Evolutionary conservation across 148 eudicot genomes (phyloP), one percentile per base, ranked within the genome.

Genomic region (Arbutus unedo): DNA sequence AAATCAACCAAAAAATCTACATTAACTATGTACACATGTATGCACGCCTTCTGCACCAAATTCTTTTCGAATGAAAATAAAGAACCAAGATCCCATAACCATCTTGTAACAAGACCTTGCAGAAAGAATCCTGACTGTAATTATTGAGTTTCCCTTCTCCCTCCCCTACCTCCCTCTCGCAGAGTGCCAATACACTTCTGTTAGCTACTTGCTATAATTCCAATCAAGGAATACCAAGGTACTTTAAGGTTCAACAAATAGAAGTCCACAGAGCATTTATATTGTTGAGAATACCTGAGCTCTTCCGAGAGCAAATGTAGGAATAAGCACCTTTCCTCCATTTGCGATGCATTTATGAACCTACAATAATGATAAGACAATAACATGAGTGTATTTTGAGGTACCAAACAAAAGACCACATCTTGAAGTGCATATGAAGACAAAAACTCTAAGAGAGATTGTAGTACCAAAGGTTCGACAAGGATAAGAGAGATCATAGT

Each of bases 251-350:
- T 31, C 0, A 31, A 31, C 51, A 41, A 62, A 15, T 62, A 51
- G 67, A 78, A 68, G 25, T 21, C 41, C n/a, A 43, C 38, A 57
- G 51, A 48, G 25, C 16, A 16, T 13, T 31, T 9, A 11, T 64
- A n/a, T 56, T 59, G 23, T 53, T 13, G 72, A 80, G 60, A 76
- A 49, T 49, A 96, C 99, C 99, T 94, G 98, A 84, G 98, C 93
- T 86, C 99, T 93, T 80, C 98, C 99, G 43, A 94, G 90, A 83
- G 99, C 99, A 91, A 91, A 93, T 68, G 95, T 88, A 79, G 99
- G 98, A 84, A 96, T 93, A n/a, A 96, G 97, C 78, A 96, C 99
- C 84, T 94, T 96, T 56, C 99, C 99, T 81, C 97, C 95, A 82
- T 81, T 89, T 83, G 88, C 88, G 68, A 96, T 83, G 83, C 99